These are phyloP conservation scores for Hanseniaspora lachancei DNA, from an alignment of 805 yeast species.

Conservation along the genomic window DNA sequence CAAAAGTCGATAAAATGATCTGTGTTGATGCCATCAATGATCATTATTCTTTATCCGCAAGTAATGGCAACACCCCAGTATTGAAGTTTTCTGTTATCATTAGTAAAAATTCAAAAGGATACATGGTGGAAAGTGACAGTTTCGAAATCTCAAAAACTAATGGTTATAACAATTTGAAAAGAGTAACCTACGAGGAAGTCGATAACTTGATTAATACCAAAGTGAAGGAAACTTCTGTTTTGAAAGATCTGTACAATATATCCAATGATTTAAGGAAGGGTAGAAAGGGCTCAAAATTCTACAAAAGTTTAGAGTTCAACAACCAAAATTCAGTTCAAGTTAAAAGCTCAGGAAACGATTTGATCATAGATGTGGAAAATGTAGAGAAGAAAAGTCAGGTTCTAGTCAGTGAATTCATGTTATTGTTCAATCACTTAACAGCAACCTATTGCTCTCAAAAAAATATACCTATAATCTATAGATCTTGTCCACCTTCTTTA, in stretches of 20 bases:
- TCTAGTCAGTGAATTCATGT: constrained; percentile 76
- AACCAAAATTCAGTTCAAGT: background rate
- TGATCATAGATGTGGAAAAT: background rate
- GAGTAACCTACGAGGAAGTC: constrained; percentile 2
- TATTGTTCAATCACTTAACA: constrained; percentile 54
- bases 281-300: background rate
- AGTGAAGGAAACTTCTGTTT: background rate
- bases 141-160: background rate
- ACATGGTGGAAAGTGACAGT: background rate
- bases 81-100: background rate
- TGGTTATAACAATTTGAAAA: background rate
- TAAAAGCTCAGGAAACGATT: background rate
- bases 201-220: background rate
- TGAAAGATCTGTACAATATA: background rate
- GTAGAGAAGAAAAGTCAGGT: constrained; percentile 36
- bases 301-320: background rate
- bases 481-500: constrained; percentile 14
- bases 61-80: background rate
- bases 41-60: background rate
- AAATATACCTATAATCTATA: constrained; percentile 37
- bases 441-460: constrained; percentile 35
- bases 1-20: background rate
- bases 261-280: background rate
- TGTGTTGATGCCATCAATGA: background rate
- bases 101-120: background rate